These are phyloP conservation scores for Serendipita vermifera DNA, from an alignment of 768 basidiomycete genomes.

Conservation along the genomic window DNA sequence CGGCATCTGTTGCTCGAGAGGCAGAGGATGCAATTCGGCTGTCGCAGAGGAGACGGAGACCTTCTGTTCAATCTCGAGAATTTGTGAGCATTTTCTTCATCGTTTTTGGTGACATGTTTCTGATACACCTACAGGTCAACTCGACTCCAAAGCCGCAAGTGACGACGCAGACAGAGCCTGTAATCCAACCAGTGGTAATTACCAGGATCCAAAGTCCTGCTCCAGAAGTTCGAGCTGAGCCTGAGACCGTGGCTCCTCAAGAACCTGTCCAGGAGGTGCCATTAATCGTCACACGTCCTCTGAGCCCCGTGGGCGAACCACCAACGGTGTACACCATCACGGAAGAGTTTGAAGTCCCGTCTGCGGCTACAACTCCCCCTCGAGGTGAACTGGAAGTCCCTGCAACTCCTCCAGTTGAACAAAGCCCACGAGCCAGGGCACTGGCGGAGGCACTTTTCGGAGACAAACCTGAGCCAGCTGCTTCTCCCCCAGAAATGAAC, in stretches of 20 bases:
- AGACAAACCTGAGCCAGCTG: conserved; percentile 13
- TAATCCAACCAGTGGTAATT: no score
- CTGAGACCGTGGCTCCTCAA: no score
- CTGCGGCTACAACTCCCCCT: conserved; percentile 19
- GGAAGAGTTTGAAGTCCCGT: conserved; percentile 10
- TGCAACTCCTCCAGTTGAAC: conserved; percentile 23
- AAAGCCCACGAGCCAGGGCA: conserved; percentile 53
- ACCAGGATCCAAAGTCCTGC: not conserved
- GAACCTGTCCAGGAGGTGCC: no score
- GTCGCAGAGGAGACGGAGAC: conserved; percentile 1
- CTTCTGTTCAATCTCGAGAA: conserved; percentile 6
- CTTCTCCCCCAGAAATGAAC: not conserved
- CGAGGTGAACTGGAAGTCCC: conserved; percentile 29
- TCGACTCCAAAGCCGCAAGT: no score
- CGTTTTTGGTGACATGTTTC: not conserved
- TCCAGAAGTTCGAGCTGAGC: not conserved
- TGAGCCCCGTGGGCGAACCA: conserved; percentile 6
- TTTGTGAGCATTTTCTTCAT: not conserved
- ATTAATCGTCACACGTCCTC: not conserved
- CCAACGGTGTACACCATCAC: conserved; percentile 7
- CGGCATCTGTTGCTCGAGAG: conserved; percentile 31
- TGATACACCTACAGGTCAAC: no score
- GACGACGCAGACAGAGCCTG: no score
- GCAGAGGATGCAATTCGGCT: conserved; percentile 7
- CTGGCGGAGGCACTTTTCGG: conserved; percentile 70